Conservation (phyloP, 225 moss, liverwort and hornwort genomes). For the Physcomitrium patens region DNA sequence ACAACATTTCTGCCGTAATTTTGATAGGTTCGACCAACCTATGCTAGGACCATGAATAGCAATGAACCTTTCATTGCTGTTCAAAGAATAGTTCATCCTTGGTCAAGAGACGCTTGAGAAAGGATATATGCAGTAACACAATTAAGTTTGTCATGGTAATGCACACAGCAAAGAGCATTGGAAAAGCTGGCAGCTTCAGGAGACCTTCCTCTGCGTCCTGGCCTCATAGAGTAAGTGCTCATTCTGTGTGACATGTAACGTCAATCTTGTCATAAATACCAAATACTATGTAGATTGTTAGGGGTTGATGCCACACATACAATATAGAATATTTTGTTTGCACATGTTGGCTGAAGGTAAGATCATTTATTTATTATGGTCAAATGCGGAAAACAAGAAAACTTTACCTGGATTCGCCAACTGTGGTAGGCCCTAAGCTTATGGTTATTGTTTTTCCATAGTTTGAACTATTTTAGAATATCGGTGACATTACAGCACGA, state of each 20-base stretch:
- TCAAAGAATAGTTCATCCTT: constrained; percentile 1
- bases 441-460: constrained; percentile 19
- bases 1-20: constrained; percentile 6
- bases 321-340: background rate
- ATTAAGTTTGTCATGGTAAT: constrained; percentile 28
- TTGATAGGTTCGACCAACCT: constrained; percentile 17
- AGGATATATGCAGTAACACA: constrained; percentile 9
- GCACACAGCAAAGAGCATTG: constrained; percentile 67
- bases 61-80: constrained; percentile 3
- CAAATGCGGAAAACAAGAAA: constrained; percentile 13
- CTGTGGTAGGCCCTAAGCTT: constrained; percentile 5
- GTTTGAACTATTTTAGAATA: constrained; percentile 1
- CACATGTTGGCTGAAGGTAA: constrained; percentile 11
- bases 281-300: background rate
- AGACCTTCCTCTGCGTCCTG: constrained; percentile 76
- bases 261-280: constrained; percentile 9
- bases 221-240: constrained; percentile 67
- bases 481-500: constrained; percentile 12
- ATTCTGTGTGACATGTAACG: constrained; percentile 19
- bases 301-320: background rate
- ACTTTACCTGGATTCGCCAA: constrained; percentile 20
- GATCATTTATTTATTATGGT: constrained; percentile 7
- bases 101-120: constrained; percentile 14
- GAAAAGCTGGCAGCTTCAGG: constrained; percentile 68
- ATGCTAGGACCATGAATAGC: constrained; percentile 14